phyloP scores from a whole-genome alignment of 495 filamentous ascomycete species.

The Opeltia flavorubescens region DNA sequence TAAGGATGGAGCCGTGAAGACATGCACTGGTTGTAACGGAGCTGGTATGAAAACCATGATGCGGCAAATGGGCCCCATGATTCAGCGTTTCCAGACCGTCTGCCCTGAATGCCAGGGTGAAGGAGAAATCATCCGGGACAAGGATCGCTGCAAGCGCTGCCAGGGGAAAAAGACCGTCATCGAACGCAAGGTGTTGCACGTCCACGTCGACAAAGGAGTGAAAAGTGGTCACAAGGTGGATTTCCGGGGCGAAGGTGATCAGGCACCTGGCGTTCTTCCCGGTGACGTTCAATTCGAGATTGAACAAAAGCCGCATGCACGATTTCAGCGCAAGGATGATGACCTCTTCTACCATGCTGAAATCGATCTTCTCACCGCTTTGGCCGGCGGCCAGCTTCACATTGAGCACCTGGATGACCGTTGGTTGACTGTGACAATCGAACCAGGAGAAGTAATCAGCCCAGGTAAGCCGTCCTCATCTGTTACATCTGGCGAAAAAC shows the following conservation, averaged over 20 bases:
- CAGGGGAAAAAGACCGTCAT: constrained; percentile 93
- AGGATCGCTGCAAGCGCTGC: constrained; percentile 91
- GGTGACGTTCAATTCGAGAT: constrained; percentile 97
- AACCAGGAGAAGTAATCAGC: constrained; percentile 84
- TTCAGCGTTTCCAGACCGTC: constrained; percentile 97
- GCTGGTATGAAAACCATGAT: constrained; percentile 99
- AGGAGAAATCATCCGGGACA: constrained; percentile 88
- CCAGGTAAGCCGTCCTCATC: constrained; percentile 51
- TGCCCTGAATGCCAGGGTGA: constrained; percentile 97
- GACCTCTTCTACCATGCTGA: constrained; percentile 92
- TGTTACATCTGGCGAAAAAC: not conserved
- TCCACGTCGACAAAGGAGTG: constrained; percentile 92
- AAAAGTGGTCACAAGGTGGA: constrained; percentile 88
- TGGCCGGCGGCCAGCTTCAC: constrained; percentile 76
- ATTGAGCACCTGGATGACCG: constrained; percentile 96
- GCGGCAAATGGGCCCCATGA: constrained; percentile 99
- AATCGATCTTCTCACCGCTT: constrained; percentile 89
- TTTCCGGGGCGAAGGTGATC: constrained; percentile 92
- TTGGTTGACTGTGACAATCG: constrained; percentile 84
- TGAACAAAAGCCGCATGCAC: constrained; percentile 88
- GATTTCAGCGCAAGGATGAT: constrained; percentile 93
- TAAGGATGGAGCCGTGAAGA: constrained; percentile 91
- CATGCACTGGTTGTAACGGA: constrained; percentile 80
- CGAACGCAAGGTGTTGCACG: constrained; percentile 95
- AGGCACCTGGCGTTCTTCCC: constrained; percentile 80